Evolutionary conservation across 331 rosid genomes (phyloP), one percentile per base, ranked within the genome.

Genomic region (Acacia pycnantha): DNA sequence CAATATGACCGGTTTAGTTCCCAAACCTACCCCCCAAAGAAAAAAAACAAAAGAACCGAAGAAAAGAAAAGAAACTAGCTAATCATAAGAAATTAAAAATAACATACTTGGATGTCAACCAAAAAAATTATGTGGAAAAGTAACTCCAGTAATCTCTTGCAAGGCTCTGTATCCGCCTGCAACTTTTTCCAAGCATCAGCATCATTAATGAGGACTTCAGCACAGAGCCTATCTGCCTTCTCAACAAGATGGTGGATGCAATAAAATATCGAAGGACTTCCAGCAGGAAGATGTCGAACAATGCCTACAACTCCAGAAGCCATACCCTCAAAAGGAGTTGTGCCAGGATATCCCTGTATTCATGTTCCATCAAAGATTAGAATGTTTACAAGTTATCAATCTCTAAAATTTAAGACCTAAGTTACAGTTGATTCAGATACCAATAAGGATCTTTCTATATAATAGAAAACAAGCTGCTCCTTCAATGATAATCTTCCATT

Each of bases 301-400:
- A 93, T 78, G 59, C 94, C 92, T 71, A 89, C 88, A 83, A 95
- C 92, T 77, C 98, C 98, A 78, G 98, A 88, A 87, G 98, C 98
- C 92, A 95, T 85, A 72, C 99, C 99, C 82, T 95, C 97, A 33
- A 93, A 93, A 35, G 98, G 99, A 79, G 99, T 95, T 80, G 88
- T 85, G 81, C 86, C 88, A 12, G 99, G 99, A 86, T 90, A 95
- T 75, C 90, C 93, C 98, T 95, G 73, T 59, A 86, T 67, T 84
- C 82, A 86, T 56, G 80, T 79, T 37, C 79, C 70, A 70, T 9
- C 21, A 79, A 77, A 35, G 58, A 14, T 82, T 68, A 73, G 67
- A 40, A 80, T 27, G 70, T 54, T 73, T 74, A 47, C 22, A 1
- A 77, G 53, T 67, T 48, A 77, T 43, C 47, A 85, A 40, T 31